Base-by-base conservation (phyloP, 306 rosid genomes). In the Dryas alaskensis region DNA sequence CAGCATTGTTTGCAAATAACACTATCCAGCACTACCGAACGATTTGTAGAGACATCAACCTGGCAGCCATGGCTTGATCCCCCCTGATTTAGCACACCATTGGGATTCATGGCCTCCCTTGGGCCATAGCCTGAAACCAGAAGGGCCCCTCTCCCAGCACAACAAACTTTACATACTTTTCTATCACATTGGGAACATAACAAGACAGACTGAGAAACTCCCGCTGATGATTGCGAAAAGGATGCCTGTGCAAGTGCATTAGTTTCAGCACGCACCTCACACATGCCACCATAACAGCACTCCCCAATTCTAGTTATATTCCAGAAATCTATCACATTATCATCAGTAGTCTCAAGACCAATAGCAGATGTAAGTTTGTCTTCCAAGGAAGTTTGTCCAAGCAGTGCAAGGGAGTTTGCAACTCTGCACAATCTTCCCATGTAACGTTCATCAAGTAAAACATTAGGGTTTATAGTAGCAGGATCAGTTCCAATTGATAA, bases 61-160 rank as follows among this genome's bases (percentile, higher is more conserved):
- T 82, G 94, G 84, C 83, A 13, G 22, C 88, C 89, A 72, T 65
- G 81, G 73, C 76, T 79, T 68, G 87, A 84, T 59, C 92, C 90
- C 76, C 87, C 83, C 76, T 86, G 91, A 86, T 84, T 86, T 72
- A 88, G 78, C 63, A 82, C 69, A 81, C 84, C 84, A 83, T 84
- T 87, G 83, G 84, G 84, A 82, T 75, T 85, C 61, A 82, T 62
- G 54, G 64, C 75, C 61, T 93, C 97, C 81, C 84, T 84, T 25
- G 97, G 63, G 79, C 83, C 87, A 73, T 74, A 74, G 78, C 87
- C 86, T 37, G 76, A 58, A 72, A 95, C 89, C 67, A 95, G 89
- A 82, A 88, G 81, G 65, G 99, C 96, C 73, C 99, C 99, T 79
- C 89, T 88, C 65, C 99, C 99, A 49, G 98, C 98, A 85, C 93